Percentiles rank a stretch among this genome's conserved stretches.
These are phyloP conservation scores for Sindora glabra DNA, from an alignment of 306 rosid species.

Conservation along the genomic window DNA sequence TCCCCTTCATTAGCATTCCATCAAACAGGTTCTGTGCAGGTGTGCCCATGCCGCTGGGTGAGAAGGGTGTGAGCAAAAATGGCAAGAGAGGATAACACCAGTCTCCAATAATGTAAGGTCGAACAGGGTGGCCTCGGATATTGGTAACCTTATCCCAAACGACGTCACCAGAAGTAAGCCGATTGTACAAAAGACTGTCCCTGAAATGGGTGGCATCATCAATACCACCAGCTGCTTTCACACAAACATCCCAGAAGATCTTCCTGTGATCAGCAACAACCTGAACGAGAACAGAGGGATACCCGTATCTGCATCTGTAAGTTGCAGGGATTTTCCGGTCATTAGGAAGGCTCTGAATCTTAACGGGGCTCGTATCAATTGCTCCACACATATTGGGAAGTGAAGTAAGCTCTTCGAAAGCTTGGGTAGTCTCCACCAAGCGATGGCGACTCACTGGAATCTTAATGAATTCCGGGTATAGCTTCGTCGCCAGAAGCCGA, in stretches of 20 bases:
- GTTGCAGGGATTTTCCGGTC: conserved; percentile 27
- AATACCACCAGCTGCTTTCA: conserved; percentile 70
- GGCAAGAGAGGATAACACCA: conserved; percentile 82
- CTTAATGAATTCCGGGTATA: conserved; percentile 77
- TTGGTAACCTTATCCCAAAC: conserved; percentile 68
- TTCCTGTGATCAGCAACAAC: conserved; percentile 82
- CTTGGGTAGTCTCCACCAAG: conserved; percentile 61
- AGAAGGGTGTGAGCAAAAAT: conserved; percentile 66
- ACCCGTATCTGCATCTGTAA: conserved; percentile 57
- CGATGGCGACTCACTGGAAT: conserved; percentile 75
- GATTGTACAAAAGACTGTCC: conserved; percentile 56
- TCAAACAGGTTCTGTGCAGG: conserved; percentile 84
- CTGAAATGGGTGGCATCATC: conserved; percentile 76
- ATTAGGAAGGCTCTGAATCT: conserved; percentile 29
- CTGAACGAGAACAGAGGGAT: conserved; percentile 67
- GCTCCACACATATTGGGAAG: conserved; percentile 95
- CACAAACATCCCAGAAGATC: conserved; percentile 94
- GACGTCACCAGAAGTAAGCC: conserved; percentile 60
- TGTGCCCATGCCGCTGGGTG: conserved; percentile 57
- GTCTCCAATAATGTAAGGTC: conserved; percentile 87
- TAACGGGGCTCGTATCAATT: conserved; percentile 66
- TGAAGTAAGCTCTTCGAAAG: conserved; percentile 74
- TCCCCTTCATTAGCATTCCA: conserved; percentile 93
- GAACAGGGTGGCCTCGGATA: conserved; percentile 53
- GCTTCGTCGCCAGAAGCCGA: conserved; percentile 80